Percentiles rank a stretch among this genome's conserved stretches.
These are phyloP conservation scores for Lagenidium giganteum DNA, from an alignment of 352 stramenopile genomes.

Conservation along the genomic window DNA sequence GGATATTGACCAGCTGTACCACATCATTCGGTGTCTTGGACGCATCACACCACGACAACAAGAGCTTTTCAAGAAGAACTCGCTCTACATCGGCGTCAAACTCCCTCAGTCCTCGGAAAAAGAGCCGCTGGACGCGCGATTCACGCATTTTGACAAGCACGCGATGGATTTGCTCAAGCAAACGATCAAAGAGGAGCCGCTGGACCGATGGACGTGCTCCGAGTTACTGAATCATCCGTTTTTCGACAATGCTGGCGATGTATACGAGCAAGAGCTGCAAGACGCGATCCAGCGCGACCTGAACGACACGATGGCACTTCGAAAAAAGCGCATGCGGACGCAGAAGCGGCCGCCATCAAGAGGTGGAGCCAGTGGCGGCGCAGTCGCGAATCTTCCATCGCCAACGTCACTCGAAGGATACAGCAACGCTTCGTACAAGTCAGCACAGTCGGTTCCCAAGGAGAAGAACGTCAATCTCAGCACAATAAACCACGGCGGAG, in stretches of 20 bases:
- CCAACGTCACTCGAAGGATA: no score
- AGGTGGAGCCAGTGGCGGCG: conserved; percentile 1
- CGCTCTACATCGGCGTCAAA: conserved; percentile 78
- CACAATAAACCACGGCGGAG: conserved; percentile 5
- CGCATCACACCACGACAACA: conserved; percentile 66
- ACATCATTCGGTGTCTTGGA: conserved; percentile 80
- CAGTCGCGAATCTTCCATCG: no score
- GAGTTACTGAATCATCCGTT: conserved; percentile 74
- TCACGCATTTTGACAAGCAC: conserved; percentile 58
- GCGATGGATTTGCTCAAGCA: conserved; percentile 66
- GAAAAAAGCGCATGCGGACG: conserved; percentile 55
- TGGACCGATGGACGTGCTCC: conserved; percentile 75
- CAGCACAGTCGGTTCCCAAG: neutral
- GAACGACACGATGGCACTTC: conserved; percentile 45
- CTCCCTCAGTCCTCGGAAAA: conserved; percentile 47
- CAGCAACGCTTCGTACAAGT: neutral
- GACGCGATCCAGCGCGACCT: conserved; percentile 63
- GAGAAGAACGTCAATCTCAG: conserved; percentile 9
- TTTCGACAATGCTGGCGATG: conserved; percentile 46
- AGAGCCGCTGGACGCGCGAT: conserved; percentile 55
- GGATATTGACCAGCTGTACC: conserved; percentile 93
- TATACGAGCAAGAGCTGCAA: conserved; percentile 64
- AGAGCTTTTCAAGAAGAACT: conserved; percentile 80
- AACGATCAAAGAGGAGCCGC: conserved; percentile 71
- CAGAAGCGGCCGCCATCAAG: conserved; percentile 30